Evolutionary conservation across 441 rosid genomes (phyloP), one percentile per base, ranked within the genome.

Genomic region (Gossypium davidsonii): DNA sequence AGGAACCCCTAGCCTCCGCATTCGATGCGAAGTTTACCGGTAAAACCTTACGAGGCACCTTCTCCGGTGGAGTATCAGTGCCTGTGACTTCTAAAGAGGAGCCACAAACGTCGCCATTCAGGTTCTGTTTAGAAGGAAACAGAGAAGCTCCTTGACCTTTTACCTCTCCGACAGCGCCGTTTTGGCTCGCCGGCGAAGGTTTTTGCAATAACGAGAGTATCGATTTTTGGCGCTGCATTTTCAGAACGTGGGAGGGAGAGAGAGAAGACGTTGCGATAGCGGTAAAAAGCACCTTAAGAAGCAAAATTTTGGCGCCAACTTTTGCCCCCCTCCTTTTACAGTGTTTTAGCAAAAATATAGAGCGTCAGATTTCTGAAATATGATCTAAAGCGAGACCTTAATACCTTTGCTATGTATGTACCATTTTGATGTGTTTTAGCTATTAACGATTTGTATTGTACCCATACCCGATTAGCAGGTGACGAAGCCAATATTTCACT

Each of bases 41-140:
- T 5, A 91, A 71, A 44, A 91, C 76, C 85, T 76, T 89, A 62
- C 96, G 91, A 8, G 98, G 96, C 76, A 79, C 89, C 81, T 94
- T 94, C 88, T 92, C 98, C 77, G 99, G 99, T 37, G 98, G 97
- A 44, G 99, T 94, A 75, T 90, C 99, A 12, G 85, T 84, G 57
- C 96, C 97, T 39, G 81, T 77, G 17, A 92, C 80, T 71, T 89
- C 97, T 67, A 70, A 59, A n/a, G 82, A 67, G 64, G 81, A 68
- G 69, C 74, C 82, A 25, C 78, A 73, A 67, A 28, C 63, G 72
- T 31, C 65, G 67, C 49, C 77, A 8, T 12, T 37, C 11, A 39
- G 61, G 46, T 78, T 69, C n/a, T 53, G 73, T 65, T 77, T 83
- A 48, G 23, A 65, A 66, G 72, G 46, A 70, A 76, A 55, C 74